Base-by-base conservation (phyloP, 2,329 filamentous ascomycete genomes). In the Elsinoe perseae region DNA sequence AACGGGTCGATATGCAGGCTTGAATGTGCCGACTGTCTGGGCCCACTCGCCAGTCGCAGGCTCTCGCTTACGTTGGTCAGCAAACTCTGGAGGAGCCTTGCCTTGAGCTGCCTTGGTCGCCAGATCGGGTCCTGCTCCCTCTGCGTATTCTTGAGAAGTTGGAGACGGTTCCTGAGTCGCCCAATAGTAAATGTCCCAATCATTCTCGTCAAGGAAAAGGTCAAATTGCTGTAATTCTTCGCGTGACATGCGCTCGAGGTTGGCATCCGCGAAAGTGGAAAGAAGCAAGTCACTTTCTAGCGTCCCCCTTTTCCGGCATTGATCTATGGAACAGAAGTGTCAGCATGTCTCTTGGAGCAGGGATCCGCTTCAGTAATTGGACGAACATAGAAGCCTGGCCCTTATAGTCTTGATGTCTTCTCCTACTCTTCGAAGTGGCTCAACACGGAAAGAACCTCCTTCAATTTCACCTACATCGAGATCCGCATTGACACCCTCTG, bases 111-210 rank as follows among this genome's bases (percentile, higher is more conserved):
- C 68, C 5, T 71, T 67, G 3, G 72, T 70, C 9, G 77, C 72
- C 59, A 71, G 61, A 10, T 70, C 70, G 2, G 72, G 65, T n/a
- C 72, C 72, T 23, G 71, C 74, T 25, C 79, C 77, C 62, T 82
- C 79, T 4, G 79, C 77, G 46, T 77, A 77, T 57, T 81, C 76
- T 54, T 76, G 70, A 30, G 82, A 79, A n/a, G 80, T 80, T 1
- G 77, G 74, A 3, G 80, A 74, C 10, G 85, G 78, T 64, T 89
- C 84, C 72, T 98, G 93, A 14, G 93, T 98, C 2, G 88, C 89
- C 93, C 93, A 98, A 79, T 98, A 98, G 79, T 98, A 98, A 60
- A 98, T 96, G 70, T 98, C 93, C 93, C 93, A 98, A 76, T 98
- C 93, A 73, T 98, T 98, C 75, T 98, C 93, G 72, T 98, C 93